These are phyloP conservation scores for Ceratobasidium papillatum DNA, from an alignment of 1,284 basidiomycete species.

Conservation along the genomic window DNA sequence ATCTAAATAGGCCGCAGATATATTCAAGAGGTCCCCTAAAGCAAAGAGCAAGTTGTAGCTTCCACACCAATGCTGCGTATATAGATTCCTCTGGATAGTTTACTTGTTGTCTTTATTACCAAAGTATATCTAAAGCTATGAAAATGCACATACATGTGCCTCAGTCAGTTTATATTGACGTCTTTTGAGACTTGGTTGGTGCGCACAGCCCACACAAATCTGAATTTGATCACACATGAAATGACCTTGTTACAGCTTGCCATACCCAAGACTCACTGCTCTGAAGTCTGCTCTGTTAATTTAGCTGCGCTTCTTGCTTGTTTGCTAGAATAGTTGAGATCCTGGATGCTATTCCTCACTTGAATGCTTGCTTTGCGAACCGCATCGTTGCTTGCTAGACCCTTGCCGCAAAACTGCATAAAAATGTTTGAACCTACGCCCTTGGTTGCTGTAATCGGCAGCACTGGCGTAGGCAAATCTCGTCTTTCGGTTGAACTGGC, in stretches of 20 bases:
- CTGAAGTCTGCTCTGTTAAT: neutral
- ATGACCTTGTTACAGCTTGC: too few species aligned
- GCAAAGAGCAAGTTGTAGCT: neutral
- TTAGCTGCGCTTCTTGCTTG: neutral
- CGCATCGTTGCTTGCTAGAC: neutral
- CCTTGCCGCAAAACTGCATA: constrained; percentile 43
- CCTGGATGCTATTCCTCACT: neutral
- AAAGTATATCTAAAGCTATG: too few species aligned
- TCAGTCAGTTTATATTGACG: too few species aligned
- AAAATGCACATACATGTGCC: too few species aligned
- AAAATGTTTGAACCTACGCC: constrained; percentile 52
- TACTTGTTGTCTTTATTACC: neutral
- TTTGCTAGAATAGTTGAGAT: neutral
- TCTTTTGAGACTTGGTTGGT: too few species aligned
- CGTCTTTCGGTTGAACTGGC: constrained; percentile 91
- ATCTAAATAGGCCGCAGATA: constrained; percentile 18
- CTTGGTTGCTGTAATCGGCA: constrained; percentile 88
- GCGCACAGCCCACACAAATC: too few species aligned
- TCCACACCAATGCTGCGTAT: neutral
- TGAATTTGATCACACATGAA: too few species aligned
- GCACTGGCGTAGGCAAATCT: constrained; percentile 97
- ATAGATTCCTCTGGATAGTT: neutral
- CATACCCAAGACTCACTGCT: too few species aligned
- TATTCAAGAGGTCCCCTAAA: neutral
- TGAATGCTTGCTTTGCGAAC: constrained; percentile 12